Evolutionary conservation across 805 yeast genomes (phyloP).

Genomic region (Wickerhamia fluorescens): DNA sequence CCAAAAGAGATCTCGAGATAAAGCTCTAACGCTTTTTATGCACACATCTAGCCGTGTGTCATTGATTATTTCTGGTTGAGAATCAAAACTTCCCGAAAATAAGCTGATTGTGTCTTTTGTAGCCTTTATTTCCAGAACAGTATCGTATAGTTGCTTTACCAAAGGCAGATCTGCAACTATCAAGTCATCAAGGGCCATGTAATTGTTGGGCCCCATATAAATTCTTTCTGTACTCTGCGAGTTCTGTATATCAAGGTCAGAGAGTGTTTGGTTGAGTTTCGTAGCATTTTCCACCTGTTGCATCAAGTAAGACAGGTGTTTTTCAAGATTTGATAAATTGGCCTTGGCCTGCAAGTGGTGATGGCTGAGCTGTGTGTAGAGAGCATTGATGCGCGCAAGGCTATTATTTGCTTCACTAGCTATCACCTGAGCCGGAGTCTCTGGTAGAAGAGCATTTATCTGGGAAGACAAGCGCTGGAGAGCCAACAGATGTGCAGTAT

Average conservation of each 20-base stretch:
- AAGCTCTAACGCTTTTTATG: slow-evolving; percentile 27
- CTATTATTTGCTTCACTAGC: slow-evolving; percentile 3
- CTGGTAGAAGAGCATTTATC: not conserved
- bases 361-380: slow-evolving; percentile 25
- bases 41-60: slow-evolving; percentile 27
- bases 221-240: slow-evolving; percentile 12
- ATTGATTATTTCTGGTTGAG: slow-evolving; percentile 26
- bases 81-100: slow-evolving; percentile 42
- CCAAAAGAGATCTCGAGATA: slow-evolving; percentile 38
- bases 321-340: slow-evolving; percentile 24
- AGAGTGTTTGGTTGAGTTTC: slow-evolving; percentile 19
- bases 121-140: slow-evolving; percentile 62
- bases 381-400: slow-evolving; percentile 16
- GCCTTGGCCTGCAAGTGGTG: slow-evolving; percentile 31
- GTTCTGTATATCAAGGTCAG: slow-evolving; percentile 18
- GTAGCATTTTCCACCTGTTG: slow-evolving; percentile 17
- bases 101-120: slow-evolving; percentile 59
- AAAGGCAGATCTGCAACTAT: slow-evolving; percentile 33
- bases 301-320: slow-evolving; percentile 22
- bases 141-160: slow-evolving; percentile 50
- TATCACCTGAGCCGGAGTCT: not conserved
- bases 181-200: slow-evolving; percentile 25
- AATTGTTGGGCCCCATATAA: slow-evolving; percentile 6
- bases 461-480: too few relatives aligned
- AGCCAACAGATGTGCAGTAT: too few relatives aligned